Conservation (phyloP, 169 alveolate species). For the Toxoplasma gondii region DNA sequence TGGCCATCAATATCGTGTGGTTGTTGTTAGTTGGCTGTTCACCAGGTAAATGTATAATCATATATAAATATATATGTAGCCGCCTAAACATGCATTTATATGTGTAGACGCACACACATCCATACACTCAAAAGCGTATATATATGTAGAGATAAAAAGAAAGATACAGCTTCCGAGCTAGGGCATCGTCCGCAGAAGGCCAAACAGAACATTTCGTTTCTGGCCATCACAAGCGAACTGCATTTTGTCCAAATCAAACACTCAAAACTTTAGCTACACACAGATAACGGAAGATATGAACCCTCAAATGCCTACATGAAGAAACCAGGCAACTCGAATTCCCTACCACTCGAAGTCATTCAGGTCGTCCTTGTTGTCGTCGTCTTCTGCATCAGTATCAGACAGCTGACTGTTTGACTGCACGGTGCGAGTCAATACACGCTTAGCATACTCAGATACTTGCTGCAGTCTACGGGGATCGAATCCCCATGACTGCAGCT, state of each 20-base stretch:
- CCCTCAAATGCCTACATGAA: too few species aligned
- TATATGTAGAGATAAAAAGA: too few species aligned
- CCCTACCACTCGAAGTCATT: background rate
- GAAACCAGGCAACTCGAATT: too few species aligned
- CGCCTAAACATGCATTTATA: background rate
- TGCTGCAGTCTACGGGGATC: conserved; percentile 49
- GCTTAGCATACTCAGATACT: conserved; percentile 33
- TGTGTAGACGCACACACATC: background rate
- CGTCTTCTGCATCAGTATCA: conserved; percentile 23
- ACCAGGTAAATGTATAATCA: background rate
- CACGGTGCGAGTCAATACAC: conserved; percentile 38
- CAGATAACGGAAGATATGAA: too few species aligned
- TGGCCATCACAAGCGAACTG: too few species aligned
- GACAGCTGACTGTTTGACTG: conserved; percentile 11
- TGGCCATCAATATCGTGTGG: background rate
- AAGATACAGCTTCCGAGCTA: background rate
- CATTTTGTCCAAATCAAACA: too few species aligned
- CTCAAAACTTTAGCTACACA: too few species aligned
- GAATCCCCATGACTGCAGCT: conserved; percentile 7
- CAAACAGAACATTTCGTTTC: too few species aligned
- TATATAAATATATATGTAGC: background rate
- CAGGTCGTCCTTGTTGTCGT: background rate
- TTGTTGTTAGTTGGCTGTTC: background rate
- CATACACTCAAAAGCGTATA: background rate
- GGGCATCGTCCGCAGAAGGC: too few species aligned